A percentile compares a stretch with the other conserved stretches of the same genome.
Conservation (phyloP, 345 rosid genomes). For the Lepidium africanum region DNA sequence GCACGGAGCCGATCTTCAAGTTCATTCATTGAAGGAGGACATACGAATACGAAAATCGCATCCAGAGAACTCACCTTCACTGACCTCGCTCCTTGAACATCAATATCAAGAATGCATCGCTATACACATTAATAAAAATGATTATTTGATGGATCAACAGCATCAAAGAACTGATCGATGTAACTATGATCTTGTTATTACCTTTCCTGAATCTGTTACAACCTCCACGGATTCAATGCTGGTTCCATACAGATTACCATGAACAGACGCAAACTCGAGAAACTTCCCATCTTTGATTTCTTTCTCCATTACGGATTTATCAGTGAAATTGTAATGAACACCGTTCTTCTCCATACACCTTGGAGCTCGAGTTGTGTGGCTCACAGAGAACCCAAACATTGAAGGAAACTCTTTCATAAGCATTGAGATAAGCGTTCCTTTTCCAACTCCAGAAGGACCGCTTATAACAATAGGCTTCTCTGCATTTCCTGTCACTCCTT, state of each 20-base stretch:
- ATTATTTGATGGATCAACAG: background rate
- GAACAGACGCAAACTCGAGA: conserved; percentile 88
- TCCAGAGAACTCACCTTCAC: conserved; percentile 71
- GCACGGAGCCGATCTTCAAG: conserved; percentile 85
- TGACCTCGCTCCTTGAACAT: conserved; percentile 91
- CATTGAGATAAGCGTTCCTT: conserved; percentile 75
- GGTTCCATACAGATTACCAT: conserved; percentile 90
- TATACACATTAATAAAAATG: conserved; percentile 21
- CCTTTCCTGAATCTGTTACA: conserved; percentile 90
- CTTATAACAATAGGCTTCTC: conserved; percentile 82
- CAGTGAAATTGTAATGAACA: conserved; percentile 72
- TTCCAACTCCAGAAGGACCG: conserved; percentile 97
- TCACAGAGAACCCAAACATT: conserved; percentile 91
- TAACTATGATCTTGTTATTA: conserved; percentile 15
- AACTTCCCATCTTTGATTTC: conserved; percentile 76
- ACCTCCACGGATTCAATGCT: conserved; percentile 89
- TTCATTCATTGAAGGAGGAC: conserved; percentile 82
- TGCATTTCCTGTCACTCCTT: conserved; percentile 62
- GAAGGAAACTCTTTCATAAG: conserved; percentile 83
- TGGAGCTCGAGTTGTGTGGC: conserved; percentile 90
- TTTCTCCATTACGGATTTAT: conserved; percentile 69
- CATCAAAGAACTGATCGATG: background rate
- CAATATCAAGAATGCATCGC: conserved; percentile 98
- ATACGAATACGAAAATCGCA: conserved; percentile 69
- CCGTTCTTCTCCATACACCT: conserved; percentile 63